These are phyloP conservation scores for Amanita pseudoporphyria DNA, from an alignment of 768 basidiomycete genomes.

Conservation along the genomic window DNA sequence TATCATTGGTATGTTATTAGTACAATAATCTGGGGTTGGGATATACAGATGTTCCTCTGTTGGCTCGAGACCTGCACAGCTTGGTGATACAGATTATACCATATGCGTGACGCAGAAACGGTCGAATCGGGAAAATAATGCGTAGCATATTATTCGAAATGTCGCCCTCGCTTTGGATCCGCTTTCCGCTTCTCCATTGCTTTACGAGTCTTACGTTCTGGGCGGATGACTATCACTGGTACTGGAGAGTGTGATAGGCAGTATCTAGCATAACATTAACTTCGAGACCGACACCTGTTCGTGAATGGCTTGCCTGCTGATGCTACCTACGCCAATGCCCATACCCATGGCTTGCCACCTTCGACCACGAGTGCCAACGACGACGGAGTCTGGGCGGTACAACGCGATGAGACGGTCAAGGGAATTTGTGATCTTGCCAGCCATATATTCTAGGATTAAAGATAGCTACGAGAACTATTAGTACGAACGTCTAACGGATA, in stretches of 20 bases:
- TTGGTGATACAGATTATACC: too few species aligned
- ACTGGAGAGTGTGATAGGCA: slow-evolving; percentile 90
- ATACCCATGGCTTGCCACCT: slow-evolving; percentile 31
- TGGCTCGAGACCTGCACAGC: too few species aligned
- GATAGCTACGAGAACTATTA: slow-evolving; percentile 46
- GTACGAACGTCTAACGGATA: neutral
- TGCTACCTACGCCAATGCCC: slow-evolving; percentile 33
- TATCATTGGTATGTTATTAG: too few species aligned
- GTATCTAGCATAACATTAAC: slow-evolving; percentile 36
- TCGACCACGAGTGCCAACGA: slow-evolving; percentile 84
- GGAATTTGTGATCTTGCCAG: slow-evolving; percentile 81
- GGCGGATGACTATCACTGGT: slow-evolving; percentile 91
- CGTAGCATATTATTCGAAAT: slow-evolving; percentile 50
- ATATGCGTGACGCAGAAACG: too few species aligned
- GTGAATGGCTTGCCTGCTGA: slow-evolving; percentile 31
- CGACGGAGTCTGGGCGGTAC: slow-evolving; percentile 84
- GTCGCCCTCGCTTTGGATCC: slow-evolving; percentile 79
- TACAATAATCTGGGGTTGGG: too few species aligned
- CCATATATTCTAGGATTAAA: slow-evolving; percentile 89
- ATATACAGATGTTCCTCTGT: too few species aligned
- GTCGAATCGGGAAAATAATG: too few species aligned
- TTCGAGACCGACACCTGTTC: neutral
- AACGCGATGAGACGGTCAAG: slow-evolving; percentile 89
- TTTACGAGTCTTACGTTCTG: slow-evolving; percentile 81
- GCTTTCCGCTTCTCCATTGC: slow-evolving; percentile 77